These are phyloP conservation scores for Macadamia tetraphylla DNA, from an alignment of 164 flowering plant species.

Conservation along the genomic window DNA sequence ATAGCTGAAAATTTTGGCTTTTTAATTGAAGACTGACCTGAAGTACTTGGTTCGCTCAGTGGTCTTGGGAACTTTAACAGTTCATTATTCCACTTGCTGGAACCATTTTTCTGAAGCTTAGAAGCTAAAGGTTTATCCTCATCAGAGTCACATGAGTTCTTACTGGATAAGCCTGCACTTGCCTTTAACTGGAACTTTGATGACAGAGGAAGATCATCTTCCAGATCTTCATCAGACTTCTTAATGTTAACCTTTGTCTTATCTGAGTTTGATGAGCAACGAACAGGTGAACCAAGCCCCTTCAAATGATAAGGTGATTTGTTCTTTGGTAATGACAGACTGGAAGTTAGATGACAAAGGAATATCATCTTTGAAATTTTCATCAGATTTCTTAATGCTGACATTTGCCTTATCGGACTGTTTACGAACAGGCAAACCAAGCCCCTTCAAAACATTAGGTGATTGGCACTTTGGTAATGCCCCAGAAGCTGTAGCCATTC, in stretches of 20 bases:
- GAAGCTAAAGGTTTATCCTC: slow-evolving; percentile 48
- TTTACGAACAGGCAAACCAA: slow-evolving; percentile 12
- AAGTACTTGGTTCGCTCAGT: slow-evolving; percentile 28
- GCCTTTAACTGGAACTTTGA: slow-evolving; percentile 38
- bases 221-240: slow-evolving; percentile 13
- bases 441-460: slow-evolving; percentile 17
- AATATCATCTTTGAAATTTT: no score
- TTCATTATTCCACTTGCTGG: slow-evolving; percentile 26
- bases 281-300: no score
- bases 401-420: no score
- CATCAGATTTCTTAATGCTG: no score
- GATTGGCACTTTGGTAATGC: slow-evolving; percentile 20
- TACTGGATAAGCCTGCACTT: slow-evolving; percentile 28
- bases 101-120: slow-evolving; percentile 63
- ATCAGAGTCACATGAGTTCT: slow-evolving; percentile 31
- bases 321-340: no score
- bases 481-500: slow-evolving; percentile 15
- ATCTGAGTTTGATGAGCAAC: slow-evolving; percentile 4
- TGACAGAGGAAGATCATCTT: slow-evolving; percentile 70
- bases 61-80: slow-evolving; percentile 40
- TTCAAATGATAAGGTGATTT: no score
- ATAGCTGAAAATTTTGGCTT: slow-evolving; percentile 46
- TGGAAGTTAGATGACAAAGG: no score
- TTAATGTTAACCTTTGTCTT: slow-evolving; percentile 14
- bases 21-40: slow-evolving; percentile 43